A percentile compares a stretch with the other conserved stretches of the same genome.
These are phyloP conservation scores for Hippophae rhamnoides DNA, from an alignment of 306 rosid species.

Conservation along the genomic window DNA sequence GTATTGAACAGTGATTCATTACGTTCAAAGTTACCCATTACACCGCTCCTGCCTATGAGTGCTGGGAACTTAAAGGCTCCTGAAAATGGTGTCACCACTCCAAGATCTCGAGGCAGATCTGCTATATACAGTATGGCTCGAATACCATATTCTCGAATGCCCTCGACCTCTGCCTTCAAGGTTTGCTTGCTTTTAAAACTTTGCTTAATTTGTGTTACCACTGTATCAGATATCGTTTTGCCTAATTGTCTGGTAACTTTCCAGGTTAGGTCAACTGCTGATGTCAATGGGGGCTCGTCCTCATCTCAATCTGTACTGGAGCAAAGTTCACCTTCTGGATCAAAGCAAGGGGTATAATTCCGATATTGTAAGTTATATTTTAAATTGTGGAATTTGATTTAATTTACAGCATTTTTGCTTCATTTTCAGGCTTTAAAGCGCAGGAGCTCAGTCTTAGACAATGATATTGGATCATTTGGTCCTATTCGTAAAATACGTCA, in stretches of 20 bases:
- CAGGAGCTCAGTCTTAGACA: conserved; percentile 54
- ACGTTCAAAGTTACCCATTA: conserved; percentile 30
- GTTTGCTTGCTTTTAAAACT: conserved; percentile 26
- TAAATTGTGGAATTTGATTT: conserved; percentile 6
- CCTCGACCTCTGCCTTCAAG: conserved; percentile 40
- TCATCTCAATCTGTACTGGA: conserved; percentile 45
- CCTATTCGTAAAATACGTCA: conserved; percentile 72
- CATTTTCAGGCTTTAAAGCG: conserved; percentile 55
- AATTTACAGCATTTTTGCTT: conserved; percentile 10
- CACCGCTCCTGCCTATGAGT: conserved; percentile 49
- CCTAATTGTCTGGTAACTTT: conserved; percentile 12
- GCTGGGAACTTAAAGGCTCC: conserved; percentile 32
- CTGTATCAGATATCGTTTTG: conserved; percentile 2
- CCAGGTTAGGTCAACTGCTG: conserved; percentile 38
- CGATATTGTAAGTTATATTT: conserved; percentile 10
- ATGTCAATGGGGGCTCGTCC: conserved; percentile 35
- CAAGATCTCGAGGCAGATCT: conserved; percentile 79
- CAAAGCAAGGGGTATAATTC: conserved; percentile 47
- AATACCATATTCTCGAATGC: conserved; percentile 65
- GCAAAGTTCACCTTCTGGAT: conserved; percentile 40
- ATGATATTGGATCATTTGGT: conserved; percentile 78
- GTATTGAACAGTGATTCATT: conserved; percentile 22
- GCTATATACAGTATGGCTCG: conserved; percentile 85
- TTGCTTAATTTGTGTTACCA: background rate
- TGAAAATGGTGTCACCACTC: conserved; percentile 66